Conservation (phyloP, 2,329 filamentous ascomycete genomes). For the Cryphonectria nitschkei region DNA sequence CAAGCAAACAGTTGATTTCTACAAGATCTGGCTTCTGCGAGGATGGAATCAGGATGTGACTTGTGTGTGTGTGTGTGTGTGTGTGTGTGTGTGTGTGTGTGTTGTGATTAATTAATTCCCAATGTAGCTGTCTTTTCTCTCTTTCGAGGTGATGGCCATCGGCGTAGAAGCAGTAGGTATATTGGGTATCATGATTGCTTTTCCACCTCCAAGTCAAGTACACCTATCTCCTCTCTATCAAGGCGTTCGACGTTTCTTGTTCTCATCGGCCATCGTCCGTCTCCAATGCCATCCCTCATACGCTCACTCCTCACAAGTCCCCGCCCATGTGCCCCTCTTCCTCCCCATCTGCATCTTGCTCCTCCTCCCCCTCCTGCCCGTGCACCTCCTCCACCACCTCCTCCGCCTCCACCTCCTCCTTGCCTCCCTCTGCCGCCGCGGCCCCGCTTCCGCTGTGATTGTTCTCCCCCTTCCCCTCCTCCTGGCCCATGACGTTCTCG, state of each 20-base stretch:
- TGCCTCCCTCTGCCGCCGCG: background rate
- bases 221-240: background rate
- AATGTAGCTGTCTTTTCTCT: background rate
- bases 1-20: slow-evolving; percentile 14
- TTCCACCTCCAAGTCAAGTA: background rate
- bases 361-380: background rate
- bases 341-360: background rate
- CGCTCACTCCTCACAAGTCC: background rate
- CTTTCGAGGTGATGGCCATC: background rate
- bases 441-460: background rate
- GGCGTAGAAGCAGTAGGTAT: background rate
- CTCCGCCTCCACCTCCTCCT: slow-evolving; percentile 9
- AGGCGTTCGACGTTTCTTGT: background rate
- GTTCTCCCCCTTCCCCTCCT: slow-evolving; percentile 43
- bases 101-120: background rate
- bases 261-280: background rate
- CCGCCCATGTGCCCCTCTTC: background rate
- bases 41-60: background rate
- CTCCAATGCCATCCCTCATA: background rate
- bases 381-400: slow-evolving; percentile 28
- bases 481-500: slow-evolving; percentile 89
- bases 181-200: slow-evolving; percentile 12
- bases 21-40: background rate
- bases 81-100: background rate
- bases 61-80: background rate